Conservation (phyloP, 164 flowering plant species). For the Stephania japonica region DNA sequence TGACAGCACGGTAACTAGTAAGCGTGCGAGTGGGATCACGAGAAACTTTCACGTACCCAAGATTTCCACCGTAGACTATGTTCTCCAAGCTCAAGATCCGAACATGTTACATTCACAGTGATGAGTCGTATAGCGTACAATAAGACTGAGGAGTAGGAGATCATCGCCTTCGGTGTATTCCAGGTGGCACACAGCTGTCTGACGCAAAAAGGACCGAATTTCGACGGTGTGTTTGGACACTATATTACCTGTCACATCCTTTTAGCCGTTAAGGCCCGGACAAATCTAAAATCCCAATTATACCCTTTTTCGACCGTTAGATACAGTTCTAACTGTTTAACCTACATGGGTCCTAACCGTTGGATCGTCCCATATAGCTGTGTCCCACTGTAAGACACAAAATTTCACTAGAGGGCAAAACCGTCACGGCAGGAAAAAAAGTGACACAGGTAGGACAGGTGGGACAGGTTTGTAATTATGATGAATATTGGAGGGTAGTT, state of each 20-base stretch:
- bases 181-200: conserved; percentile 36
- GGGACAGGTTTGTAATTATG: neutral
- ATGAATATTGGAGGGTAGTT: neutral
- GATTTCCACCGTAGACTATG: neutral
- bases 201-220: conserved; percentile 7
- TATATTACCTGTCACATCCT: neutral
- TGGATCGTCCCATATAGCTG: neutral
- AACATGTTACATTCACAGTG: neutral
- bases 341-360: neutral
- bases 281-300: neutral
- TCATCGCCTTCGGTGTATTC: conserved; percentile 12
- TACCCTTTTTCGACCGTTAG: conserved; percentile 9
- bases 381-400: conserved; percentile 1
- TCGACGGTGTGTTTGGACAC: neutral
- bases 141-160: conserved; percentile 18
- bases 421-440: neutral
- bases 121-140: neutral
- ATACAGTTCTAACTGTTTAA: conserved; percentile 23
- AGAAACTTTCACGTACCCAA: neutral
- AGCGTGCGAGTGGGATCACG: neutral
- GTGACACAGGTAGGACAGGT: neutral
- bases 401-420: conserved; percentile 13
- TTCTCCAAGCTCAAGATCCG: no score
- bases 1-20: neutral
- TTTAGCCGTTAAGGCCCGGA: neutral